Evolutionary conservation across 208 protist species (phyloP), one percentile per base, ranked within the genome.

Genomic region (Trypanosoma caninum): DNA sequence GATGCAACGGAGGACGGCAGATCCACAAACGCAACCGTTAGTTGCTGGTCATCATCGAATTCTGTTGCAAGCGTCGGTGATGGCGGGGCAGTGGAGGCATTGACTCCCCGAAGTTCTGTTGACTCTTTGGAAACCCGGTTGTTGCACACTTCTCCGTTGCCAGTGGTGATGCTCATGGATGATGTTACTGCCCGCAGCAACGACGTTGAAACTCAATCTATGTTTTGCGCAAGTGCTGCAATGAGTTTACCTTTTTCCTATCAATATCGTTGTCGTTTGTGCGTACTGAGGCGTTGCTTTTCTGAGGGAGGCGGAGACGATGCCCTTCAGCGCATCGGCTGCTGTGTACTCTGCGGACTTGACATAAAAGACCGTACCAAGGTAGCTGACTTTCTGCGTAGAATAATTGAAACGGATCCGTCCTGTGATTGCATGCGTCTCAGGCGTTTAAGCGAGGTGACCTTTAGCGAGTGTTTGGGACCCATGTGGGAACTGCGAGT

Each of bases 281-380:
- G 2, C 22, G 35, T 55, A 52, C 40, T 11, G 25, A 13, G 46
- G 25, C 47, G 42, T 16, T 33, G 23, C 13, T 20, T 11, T 30
- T 27, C 1, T 20, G 40, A 16, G 4, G 48, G 2, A n/a, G 28
- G 28, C 11, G 2, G 4, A 10, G 51, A 54, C 13, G 42, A 13
- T 23, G 27, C 14, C 18, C 22, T 20, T 55, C 59, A 47, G 28
- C 25, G 31, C 9, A 2, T 23, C 10, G 84, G 87, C 2, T 58
- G 28, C 18, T 94, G 87, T 51, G 67, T 59, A 23, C 67, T 89
- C 23, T 94, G 87, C 42, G 78, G 84, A 3, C 65, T 91, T 9
- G 75, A 91, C 57, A 69, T 89, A 6, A 61, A 54, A 16, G 44
- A 78, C 33, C 80, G 80, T 35, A n/a, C n/a, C 0, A 34, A 48